A percentile compares a stretch with the other conserved stretches of the same genome.
These are phyloP conservation scores for Glebionis coronaria DNA, from an alignment of 129 eudicot species.

Conservation along the genomic window DNA sequence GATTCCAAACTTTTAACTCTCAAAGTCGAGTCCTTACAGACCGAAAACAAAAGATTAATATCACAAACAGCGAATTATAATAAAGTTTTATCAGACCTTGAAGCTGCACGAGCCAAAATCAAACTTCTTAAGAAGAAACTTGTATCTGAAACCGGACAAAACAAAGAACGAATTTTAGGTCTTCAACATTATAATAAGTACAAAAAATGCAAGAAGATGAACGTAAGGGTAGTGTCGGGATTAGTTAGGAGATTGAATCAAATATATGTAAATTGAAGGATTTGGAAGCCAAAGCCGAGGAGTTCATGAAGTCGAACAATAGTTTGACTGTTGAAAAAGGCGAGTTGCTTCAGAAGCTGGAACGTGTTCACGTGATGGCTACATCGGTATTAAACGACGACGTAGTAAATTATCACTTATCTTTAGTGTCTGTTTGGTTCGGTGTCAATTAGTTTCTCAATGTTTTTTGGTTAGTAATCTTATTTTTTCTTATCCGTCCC, in stretches of 20 bases:
- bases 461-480: no score
- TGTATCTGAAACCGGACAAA: constrained; percentile 58
- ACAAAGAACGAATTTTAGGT: constrained; percentile 46
- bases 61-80: no score
- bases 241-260: constrained; percentile 27
- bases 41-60: no score
- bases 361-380: constrained; percentile 48
- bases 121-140: constrained; percentile 56
- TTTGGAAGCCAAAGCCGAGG: constrained; percentile 51
- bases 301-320: constrained; percentile 47
- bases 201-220: constrained; percentile 54
- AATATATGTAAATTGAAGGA: constrained; percentile 45
- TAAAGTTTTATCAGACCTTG: no score
- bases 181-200: constrained; percentile 68
- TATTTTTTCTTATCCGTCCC: no score
- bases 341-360: constrained; percentile 58
- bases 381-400: constrained; percentile 52
- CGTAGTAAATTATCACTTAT: constrained; percentile 54
- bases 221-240: no score
- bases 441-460: neutral
- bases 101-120: constrained; percentile 71
- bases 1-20: constrained; percentile 70
- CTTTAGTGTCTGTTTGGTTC: no score
- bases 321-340: constrained; percentile 48
- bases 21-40: no score